A percentile compares a stretch with the other conserved stretches of the same genome.
Evolutionary conservation across 2,329 filamentous ascomycete genomes (phyloP).

Genomic region (Acrodontium crateriforme): DNA sequence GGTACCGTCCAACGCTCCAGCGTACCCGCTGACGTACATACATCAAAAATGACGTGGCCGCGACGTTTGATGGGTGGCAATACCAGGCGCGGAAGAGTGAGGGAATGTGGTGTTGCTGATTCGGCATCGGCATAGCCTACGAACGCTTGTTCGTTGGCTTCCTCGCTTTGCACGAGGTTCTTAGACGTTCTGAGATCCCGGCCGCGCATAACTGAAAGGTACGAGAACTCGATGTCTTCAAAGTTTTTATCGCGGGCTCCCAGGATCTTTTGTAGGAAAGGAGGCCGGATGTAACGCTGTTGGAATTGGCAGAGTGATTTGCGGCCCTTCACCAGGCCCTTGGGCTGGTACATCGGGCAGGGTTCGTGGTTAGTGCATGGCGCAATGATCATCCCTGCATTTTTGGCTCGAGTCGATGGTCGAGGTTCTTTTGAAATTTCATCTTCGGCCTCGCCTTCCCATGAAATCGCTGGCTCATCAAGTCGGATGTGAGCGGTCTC

Average conservation of each 20-base stretch:
- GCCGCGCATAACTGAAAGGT: slow-evolving; percentile 72
- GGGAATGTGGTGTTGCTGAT: slow-evolving; percentile 25
- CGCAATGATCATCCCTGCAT: slow-evolving; percentile 48
- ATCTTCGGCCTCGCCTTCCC: slow-evolving; percentile 6
- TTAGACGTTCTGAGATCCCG: slow-evolving; percentile 37
- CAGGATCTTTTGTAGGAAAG: slow-evolving; percentile 66
- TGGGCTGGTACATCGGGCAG: slow-evolving; percentile 72
- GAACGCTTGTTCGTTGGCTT: slow-evolving; percentile 54
- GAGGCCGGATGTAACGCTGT: slow-evolving; percentile 75
- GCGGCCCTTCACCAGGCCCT: slow-evolving; percentile 57
- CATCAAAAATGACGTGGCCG: slow-evolving; percentile 76
- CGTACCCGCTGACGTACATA: slow-evolving; percentile 74
- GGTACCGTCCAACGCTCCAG: slow-evolving; percentile 93
- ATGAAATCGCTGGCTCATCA: slow-evolving; percentile 10
- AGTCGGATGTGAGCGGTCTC: slow-evolving; percentile 21
- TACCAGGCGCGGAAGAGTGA: slow-evolving; percentile 65
- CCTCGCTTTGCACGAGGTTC: slow-evolving; percentile 7
- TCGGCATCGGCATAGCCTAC: slow-evolving; percentile 43
- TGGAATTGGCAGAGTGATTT: slow-evolving; percentile 86
- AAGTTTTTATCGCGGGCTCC: slow-evolving; percentile 60
- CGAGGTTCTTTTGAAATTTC: background rate
- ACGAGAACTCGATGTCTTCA: slow-evolving; percentile 84
- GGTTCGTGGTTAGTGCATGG: slow-evolving; percentile 74
- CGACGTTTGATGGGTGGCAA: slow-evolving; percentile 73
- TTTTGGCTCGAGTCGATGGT: slow-evolving; percentile 26